A percentile compares a stretch with the other conserved stretches of the same genome.
These are phyloP conservation scores for Naganishia onofrii DNA, from an alignment of 768 basidiomycete species.

Conservation along the genomic window DNA sequence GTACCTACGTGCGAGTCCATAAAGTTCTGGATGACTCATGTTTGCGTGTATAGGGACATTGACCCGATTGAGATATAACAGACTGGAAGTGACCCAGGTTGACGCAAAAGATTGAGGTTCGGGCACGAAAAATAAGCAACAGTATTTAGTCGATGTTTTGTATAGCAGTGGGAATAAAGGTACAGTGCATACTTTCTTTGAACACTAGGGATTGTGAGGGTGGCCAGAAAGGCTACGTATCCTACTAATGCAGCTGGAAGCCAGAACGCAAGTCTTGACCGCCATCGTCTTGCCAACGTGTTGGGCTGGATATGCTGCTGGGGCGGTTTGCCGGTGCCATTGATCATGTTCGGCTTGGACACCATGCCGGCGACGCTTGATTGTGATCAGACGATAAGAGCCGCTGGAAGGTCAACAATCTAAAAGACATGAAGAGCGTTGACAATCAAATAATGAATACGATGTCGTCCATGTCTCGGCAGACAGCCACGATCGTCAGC, in stretches of 20 bases:
- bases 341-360: neutral
- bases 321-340: neutral
- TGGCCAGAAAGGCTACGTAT: slow-evolving; percentile 60
- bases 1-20: slow-evolving; percentile 73
- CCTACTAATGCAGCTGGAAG: slow-evolving; percentile 4
- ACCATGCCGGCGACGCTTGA: neutral
- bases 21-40: slow-evolving; percentile 68
- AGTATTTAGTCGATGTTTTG: neutral
- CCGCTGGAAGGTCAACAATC: too few relatives aligned
- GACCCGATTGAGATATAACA: slow-evolving; percentile 67
- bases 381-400: too few relatives aligned
- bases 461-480: slow-evolving; percentile 17
- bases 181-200: slow-evolving; percentile 65
- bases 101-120: neutral
- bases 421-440: neutral
- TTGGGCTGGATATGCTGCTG: neutral
- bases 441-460: too few relatives aligned
- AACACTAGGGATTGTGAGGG: slow-evolving; percentile 64
- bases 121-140: neutral
- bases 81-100: slow-evolving; percentile 45
- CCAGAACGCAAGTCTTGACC: slow-evolving; percentile 8
- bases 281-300: neutral
- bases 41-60: slow-evolving; percentile 64
- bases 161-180: slow-evolving; percentile 20
- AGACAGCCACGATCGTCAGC: slow-evolving; percentile 10